Evolutionary conservation across 2,329 filamentous ascomycete species (phyloP), one percentile per base, ranked within the genome.

Genomic region (Fusarium sp.): DNA sequence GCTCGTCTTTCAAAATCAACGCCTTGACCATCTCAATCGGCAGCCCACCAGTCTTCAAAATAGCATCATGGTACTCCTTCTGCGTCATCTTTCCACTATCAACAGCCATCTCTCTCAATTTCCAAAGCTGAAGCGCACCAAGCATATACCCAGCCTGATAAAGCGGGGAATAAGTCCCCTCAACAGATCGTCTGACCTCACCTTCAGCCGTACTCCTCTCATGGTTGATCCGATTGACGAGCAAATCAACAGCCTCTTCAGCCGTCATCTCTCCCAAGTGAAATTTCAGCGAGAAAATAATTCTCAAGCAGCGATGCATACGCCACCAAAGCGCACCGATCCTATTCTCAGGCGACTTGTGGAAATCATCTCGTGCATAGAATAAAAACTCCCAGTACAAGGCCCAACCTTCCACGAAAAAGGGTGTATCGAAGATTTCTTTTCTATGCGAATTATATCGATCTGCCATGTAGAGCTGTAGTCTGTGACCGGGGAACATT

Each of bases 11-110:
- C 14, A 56, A 13, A 15, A 74, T 51, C 18, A 74, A 41, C 0
- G 72, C 72, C 26, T 72, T 74, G 10, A 72, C 72, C 72, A 74
- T 74, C 39, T 74, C 72, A 20, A 74, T 75, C 6, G 72, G 72
- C 7, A 74, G 15, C 9, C 45, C 58, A 1, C 68, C 72, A 9
- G 68, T 69, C n/a, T 60, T 74, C 1, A 74, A 9, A 36, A 74
- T 72, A 1, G 72, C 53, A 44, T 74, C 72, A 7, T 74, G 72
- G n/a, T 65, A 74, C 3, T 74, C 72, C 35, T 72, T 74, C 32
- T 74, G 55, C 1, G 68, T 50, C 45, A 72, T 28, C n/a, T 53
- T 72, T 0, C 69, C 69, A 9, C 32, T 28, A 13, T 50, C 63
- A 13, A 74, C 72, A 30, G 58, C 72, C 59, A 72, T 61, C 11